A percentile compares a stretch with the other conserved stretches of the same genome.
Conservation (phyloP, 2,329 filamentous ascomycete species). For the Neofusicoccum sp. region DNA sequence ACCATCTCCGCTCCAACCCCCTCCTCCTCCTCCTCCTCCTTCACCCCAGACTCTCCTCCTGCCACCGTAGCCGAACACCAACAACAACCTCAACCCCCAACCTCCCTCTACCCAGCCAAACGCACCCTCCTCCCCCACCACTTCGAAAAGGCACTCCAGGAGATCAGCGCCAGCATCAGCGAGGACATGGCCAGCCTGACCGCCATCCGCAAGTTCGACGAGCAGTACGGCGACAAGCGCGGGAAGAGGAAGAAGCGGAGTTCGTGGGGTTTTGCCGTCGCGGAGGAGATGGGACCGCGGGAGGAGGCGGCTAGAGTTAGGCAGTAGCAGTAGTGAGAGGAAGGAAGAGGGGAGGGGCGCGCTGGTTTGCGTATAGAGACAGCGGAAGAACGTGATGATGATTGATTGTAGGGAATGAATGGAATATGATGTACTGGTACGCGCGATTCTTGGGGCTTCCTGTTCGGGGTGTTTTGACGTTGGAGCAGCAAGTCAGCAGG, state of each 20-base stretch:
- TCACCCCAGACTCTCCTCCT: not conserved
- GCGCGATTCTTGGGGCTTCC: no score
- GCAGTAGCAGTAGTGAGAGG: conserved; percentile 15
- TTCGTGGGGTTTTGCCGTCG: conserved; percentile 50
- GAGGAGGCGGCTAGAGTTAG: conserved; percentile 35
- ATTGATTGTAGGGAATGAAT: no score
- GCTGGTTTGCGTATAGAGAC: no score
- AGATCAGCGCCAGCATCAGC: conserved; percentile 88
- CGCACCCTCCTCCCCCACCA: conserved; percentile 66
- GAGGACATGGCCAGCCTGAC: conserved; percentile 88
- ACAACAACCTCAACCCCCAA: conserved; percentile 7
- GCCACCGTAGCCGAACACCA: no score
- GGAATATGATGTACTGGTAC: no score
- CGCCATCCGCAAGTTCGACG: conserved; percentile 91
- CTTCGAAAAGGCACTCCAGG: conserved; percentile 80
- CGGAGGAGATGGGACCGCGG: conserved; percentile 26
- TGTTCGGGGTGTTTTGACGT: no score
- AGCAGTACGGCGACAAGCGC: conserved; percentile 84
- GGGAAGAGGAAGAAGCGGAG: conserved; percentile 60
- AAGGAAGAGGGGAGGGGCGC: not conserved
- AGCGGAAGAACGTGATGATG: no score
- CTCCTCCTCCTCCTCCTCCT: not conserved
- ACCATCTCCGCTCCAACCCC: no score
- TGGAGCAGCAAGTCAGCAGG: no score
- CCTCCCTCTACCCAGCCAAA: conserved; percentile 32